Evolutionary conservation across 2,329 filamentous ascomycete species (phyloP).

Genomic region (Cephalotrichum gorgonifer): DNA sequence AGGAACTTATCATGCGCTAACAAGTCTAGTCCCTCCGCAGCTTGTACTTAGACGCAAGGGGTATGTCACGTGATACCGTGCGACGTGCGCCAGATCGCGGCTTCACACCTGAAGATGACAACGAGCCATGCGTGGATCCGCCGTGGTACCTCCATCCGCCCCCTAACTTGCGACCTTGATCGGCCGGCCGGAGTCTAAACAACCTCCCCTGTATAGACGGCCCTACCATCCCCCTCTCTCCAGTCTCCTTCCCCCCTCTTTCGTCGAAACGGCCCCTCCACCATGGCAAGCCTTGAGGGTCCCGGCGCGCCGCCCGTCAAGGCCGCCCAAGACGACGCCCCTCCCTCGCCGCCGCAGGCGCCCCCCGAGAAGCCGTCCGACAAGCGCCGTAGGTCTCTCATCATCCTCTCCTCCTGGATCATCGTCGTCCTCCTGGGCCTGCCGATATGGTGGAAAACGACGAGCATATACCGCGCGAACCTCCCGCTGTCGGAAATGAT

Average conservation of each 20-base stretch:
- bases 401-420: conserved; percentile 85
- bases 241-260: background rate
- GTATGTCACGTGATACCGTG: background rate
- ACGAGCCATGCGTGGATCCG: no score
- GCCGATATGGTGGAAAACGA: conserved; percentile 94
- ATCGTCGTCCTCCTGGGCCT: conserved; percentile 75
- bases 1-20: no score
- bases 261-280: background rate
- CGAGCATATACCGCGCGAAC: conserved; percentile 77
- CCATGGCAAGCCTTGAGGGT: background rate
- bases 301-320: conserved; percentile 1
- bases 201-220: background rate
- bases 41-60: no score
- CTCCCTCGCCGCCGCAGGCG: conserved; percentile 29
- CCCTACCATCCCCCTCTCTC: background rate
- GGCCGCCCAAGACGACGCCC: conserved; percentile 1
- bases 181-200: background rate
- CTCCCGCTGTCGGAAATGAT: conserved; percentile 81
- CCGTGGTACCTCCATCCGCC: no score
- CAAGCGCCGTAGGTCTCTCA: conserved; percentile 56
- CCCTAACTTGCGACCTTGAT: no score
- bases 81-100: background rate
- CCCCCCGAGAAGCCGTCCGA: conserved; percentile 68
- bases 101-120: no score
- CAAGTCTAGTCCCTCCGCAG: no score